These are phyloP conservation scores for Dioscorea cayenensis DNA, from an alignment of 116 monocot species.

Conservation along the genomic window DNA sequence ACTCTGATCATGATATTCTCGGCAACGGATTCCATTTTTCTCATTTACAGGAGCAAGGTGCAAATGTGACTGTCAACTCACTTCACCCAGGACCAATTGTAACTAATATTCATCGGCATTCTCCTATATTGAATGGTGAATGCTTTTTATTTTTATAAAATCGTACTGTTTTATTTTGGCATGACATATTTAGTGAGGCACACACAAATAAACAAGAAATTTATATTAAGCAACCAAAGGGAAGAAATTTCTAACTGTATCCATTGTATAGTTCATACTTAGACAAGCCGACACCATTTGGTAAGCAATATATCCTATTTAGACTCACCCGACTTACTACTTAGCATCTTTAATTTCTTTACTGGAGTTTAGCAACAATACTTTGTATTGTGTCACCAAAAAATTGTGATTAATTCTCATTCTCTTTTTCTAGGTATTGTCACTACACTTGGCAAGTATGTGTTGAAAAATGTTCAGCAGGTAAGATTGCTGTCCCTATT, in stretches of 20 bases:
- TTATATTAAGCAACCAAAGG: too few relatives aligned
- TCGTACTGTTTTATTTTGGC: too few relatives aligned
- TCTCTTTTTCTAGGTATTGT: slow-evolving; percentile 1
- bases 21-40: background rate
- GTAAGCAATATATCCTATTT: too few relatives aligned
- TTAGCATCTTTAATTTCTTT: too few relatives aligned
- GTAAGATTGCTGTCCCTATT: slow-evolving; percentile 8
- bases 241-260: too few relatives aligned
- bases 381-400: background rate
- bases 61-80: slow-evolving; percentile 54
- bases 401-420: background rate
- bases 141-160: background rate
- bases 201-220: too few relatives aligned
- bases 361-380: too few relatives aligned
- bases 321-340: too few relatives aligned
- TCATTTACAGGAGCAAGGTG: slow-evolving; percentile 36
- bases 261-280: too few relatives aligned
- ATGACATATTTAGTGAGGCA: too few relatives aligned
- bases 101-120: slow-evolving; percentile 50
- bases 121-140: slow-evolving; percentile 42
- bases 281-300: too few relatives aligned
- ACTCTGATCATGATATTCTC: background rate
- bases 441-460: slow-evolving; percentile 18
- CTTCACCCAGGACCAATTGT: slow-evolving; percentile 57
- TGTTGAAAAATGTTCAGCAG: slow-evolving; percentile 38